Evolutionary conservation across 2,329 filamentous ascomycete species (phyloP).

Genomic region (Celoporthe dispersa): DNA sequence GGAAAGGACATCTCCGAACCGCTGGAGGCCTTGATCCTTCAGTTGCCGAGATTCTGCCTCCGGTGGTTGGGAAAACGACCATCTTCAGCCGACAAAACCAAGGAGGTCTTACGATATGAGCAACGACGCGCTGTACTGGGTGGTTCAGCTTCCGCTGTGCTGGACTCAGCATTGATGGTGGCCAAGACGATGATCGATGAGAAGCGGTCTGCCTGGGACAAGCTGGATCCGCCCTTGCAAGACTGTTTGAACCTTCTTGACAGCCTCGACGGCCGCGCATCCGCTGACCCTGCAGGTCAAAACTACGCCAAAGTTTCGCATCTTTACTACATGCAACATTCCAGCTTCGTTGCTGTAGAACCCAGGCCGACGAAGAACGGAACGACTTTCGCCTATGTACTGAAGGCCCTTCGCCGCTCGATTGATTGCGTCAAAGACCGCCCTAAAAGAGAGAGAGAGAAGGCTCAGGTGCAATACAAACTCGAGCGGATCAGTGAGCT

Average conservation of each 20-base stretch:
- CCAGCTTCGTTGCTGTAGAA: conserved; percentile 43
- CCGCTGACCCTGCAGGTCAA: conserved; percentile 40
- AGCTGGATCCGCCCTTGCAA: conserved; percentile 60
- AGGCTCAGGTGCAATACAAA: conserved; percentile 65
- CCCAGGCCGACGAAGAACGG: conserved; percentile 43
- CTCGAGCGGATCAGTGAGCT: conserved; percentile 69
- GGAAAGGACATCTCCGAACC: conserved; percentile 38
- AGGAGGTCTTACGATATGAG: conserved; percentile 64
- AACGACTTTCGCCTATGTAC: conserved; percentile 34
- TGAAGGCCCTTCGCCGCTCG: conserved; percentile 65
- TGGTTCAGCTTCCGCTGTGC: conserved; percentile 57
- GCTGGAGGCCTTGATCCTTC: conserved; percentile 61
- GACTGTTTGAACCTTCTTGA: conserved; percentile 61
- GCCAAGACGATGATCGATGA: conserved; percentile 57
- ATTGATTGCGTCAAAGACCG: conserved; percentile 65
- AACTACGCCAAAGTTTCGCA: conserved; percentile 72
- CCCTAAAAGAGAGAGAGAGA: conserved; percentile 58
- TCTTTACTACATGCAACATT: conserved; percentile 69
- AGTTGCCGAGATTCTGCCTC: conserved; percentile 63
- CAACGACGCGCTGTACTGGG: conserved; percentile 59
- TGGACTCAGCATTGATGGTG: conserved; percentile 65
- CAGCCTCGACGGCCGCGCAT: conserved; percentile 49
- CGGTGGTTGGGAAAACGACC: conserved; percentile 66
- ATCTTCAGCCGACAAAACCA: conserved; percentile 54
- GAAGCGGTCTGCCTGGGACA: conserved; percentile 54